Evolutionary conservation across 371 early-diverging fungal species (phyloP).

Genomic region (Mortierella sp.): DNA sequence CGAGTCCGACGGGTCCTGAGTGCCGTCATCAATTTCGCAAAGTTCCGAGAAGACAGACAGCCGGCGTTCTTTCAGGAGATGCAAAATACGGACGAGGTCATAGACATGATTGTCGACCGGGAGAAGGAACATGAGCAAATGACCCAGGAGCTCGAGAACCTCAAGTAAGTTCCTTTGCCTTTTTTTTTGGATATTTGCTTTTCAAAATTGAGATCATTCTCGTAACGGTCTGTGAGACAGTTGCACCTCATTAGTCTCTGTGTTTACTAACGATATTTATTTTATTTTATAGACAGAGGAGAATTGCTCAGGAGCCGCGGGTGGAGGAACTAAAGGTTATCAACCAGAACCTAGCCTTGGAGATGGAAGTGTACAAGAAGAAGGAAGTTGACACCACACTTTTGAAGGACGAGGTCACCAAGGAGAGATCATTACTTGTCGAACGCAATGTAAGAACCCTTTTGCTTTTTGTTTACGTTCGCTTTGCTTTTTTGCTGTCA

Average conservation of each 20-base stretch:
- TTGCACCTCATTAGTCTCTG: neutral
- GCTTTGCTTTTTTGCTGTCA: neutral
- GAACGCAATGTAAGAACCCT: slow-evolving; percentile 16
- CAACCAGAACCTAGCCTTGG: slow-evolving; percentile 27
- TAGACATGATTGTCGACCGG: slow-evolving; percentile 15
- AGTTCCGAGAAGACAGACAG: slow-evolving; percentile 85
- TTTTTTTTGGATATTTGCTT: neutral
- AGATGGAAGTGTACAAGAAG: slow-evolving; percentile 35
- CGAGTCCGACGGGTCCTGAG: slow-evolving; percentile 76
- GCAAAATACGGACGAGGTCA: slow-evolving; percentile 26
- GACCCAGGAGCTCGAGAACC: slow-evolving; percentile 22
- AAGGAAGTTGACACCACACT: slow-evolving; percentile 21
- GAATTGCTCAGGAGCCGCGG: slow-evolving; percentile 30
- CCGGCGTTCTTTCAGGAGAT: slow-evolving; percentile 20
- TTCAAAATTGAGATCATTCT: neutral
- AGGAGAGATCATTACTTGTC: slow-evolving; percentile 21
- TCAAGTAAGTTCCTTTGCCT: slow-evolving; percentile 14
- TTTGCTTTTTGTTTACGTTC: neutral
- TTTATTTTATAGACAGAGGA: slow-evolving; percentile 25
- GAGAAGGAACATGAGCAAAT: slow-evolving; percentile 31
- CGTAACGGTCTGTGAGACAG: no score
- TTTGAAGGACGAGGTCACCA: slow-evolving; percentile 29
- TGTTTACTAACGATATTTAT: neutral
- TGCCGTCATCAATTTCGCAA: slow-evolving; percentile 88
- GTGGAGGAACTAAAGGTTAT: slow-evolving; percentile 34